A percentile compares a stretch with the other conserved stretches of the same genome.
Conservation (phyloP, 257 asterid genomes). For the Ophiorrhiza pumila region DNA sequence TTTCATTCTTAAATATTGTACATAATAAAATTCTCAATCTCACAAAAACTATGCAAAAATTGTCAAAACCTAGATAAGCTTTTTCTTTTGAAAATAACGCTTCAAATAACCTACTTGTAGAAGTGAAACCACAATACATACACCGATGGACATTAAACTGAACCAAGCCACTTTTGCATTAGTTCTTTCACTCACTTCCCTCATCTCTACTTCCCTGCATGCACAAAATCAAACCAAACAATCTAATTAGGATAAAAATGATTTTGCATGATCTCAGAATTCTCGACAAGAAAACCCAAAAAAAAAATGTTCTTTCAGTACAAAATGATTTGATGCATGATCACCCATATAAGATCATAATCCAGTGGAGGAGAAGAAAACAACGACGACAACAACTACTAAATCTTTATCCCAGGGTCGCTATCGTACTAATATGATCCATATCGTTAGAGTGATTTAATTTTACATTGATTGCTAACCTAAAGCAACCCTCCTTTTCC, state of each 20-base stretch:
- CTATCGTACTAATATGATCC: no score
- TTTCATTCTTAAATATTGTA: neutral
- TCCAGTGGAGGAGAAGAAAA: neutral
- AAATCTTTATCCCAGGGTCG: no score
- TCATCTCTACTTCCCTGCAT: conserved; percentile 55
- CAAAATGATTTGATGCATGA: neutral
- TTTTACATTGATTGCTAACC: no score
- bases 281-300: neutral
- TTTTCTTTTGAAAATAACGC: conserved; percentile 62
- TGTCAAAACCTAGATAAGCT: conserved; percentile 49
- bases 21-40: neutral
- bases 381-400: no score
- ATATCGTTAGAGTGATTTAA: no score
- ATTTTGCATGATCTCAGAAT: neutral
- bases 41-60: neutral
- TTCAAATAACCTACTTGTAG: conserved; percentile 50
- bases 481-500: no score
- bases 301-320: neutral
- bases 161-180: conserved; percentile 61
- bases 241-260: neutral
- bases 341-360: neutral
- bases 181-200: conserved; percentile 59
- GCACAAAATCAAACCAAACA: neutral
- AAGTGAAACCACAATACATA: conserved; percentile 44
- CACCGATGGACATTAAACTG: conserved; percentile 49